A percentile compares a stretch with the other conserved stretches of the same genome.
Evolutionary conservation across 495 filamentous ascomycete genomes (phyloP).

Genomic region (Aspergillus carlsbadensis): DNA sequence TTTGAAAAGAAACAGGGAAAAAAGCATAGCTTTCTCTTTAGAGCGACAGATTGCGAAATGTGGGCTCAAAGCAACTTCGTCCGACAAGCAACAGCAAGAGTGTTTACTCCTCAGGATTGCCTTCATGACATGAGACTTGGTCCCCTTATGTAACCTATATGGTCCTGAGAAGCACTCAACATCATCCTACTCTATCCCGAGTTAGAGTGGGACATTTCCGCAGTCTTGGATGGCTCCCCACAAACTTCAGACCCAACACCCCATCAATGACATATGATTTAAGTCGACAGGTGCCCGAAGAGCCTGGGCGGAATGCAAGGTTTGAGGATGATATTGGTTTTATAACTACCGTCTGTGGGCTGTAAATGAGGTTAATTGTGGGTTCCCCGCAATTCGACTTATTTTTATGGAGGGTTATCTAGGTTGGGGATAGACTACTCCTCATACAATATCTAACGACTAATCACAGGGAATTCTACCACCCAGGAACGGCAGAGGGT

Average conservation of each 20-base stretch:
- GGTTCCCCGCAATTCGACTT: constrained; percentile 8
- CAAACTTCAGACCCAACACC: constrained; percentile 30
- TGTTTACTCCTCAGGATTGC: too few species aligned
- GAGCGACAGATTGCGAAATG: too few species aligned
- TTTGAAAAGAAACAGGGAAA: too few species aligned
- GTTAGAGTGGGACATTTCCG: constrained; percentile 29
- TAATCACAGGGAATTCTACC: constrained; percentile 27
- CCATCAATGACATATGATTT: constrained; percentile 9
- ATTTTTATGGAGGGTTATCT: not conserved
- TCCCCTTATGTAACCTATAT: too few species aligned
- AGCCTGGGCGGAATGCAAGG: constrained; percentile 5
- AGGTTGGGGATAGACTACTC: not conserved
- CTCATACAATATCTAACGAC: constrained; percentile 12
- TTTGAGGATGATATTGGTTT: constrained; percentile 32
- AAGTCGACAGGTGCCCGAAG: not conserved
- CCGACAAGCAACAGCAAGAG: too few species aligned
- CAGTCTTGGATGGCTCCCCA: constrained; percentile 29
- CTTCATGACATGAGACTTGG: too few species aligned
- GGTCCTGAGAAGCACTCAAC: too few species aligned
- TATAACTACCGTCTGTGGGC: constrained; percentile 31
- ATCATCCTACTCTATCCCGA: too few species aligned
- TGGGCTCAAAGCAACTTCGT: too few species aligned
- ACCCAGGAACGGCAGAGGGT: constrained; percentile 30
- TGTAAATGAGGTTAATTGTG: constrained; percentile 35
- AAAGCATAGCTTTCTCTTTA: too few species aligned